Evolutionary conservation across 1,284 basidiomycete species (phyloP).

Genomic region (Trametes pubescens): DNA sequence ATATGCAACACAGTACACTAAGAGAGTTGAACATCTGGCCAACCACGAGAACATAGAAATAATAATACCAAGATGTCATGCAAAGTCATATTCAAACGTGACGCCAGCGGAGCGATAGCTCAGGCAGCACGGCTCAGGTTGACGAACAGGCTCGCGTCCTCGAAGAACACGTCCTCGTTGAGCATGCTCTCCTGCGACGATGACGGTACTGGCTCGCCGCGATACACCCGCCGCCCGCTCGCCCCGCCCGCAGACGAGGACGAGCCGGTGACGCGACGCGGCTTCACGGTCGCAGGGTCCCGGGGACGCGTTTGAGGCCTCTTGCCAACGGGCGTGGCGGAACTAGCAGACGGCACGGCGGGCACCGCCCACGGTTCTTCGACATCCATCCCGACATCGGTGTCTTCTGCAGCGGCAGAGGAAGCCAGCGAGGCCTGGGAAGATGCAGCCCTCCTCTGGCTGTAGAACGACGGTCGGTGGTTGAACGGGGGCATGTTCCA

Average conservation of each 20-base stretch:
- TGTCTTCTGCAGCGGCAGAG: not conserved
- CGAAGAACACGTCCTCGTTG: slow-evolving; percentile 8
- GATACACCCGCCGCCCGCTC: slow-evolving; percentile 6
- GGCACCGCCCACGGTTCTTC: slow-evolving; percentile 1
- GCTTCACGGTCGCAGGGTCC: not conserved
- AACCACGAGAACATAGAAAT: too few species aligned
- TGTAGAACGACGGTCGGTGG: slow-evolving; percentile 18
- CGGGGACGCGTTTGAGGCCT: too few species aligned
- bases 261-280: not conserved
- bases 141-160: slow-evolving; percentile 22
- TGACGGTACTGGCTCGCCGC: slow-evolving; percentile 10
- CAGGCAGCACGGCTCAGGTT: slow-evolving; percentile 17
- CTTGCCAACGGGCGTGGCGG: not conserved
- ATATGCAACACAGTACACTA: too few species aligned
- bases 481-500: slow-evolving; percentile 15
- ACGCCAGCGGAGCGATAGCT: not conserved
- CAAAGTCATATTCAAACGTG: not conserved
- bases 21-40: too few species aligned
- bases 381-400: slow-evolving; percentile 8
- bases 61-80: too few species aligned
- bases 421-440: slow-evolving; percentile 12
- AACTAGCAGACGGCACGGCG: not conserved
- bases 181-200: slow-evolving; percentile 35
- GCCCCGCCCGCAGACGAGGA: not conserved
- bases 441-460: slow-evolving; percentile 17